Conservation (phyloP, 352 stramenopile species). For the Globisporangium middletonii region DNA sequence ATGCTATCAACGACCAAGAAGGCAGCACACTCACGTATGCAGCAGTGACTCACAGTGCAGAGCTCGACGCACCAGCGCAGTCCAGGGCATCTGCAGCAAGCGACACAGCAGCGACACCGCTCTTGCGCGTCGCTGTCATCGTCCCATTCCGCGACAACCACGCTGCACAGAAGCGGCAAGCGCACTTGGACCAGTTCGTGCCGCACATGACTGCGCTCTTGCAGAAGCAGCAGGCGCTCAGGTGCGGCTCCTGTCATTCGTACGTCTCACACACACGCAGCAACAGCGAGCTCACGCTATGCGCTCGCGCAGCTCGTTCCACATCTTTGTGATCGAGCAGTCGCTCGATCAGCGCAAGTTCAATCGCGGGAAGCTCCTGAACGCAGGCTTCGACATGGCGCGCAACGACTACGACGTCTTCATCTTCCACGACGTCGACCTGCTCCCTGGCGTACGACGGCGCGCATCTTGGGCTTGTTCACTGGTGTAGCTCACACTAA, state of each 20-base stretch:
- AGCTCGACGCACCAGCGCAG: neutral
- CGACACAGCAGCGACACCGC: neutral
- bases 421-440: conserved; percentile 96
- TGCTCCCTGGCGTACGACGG: conserved; percentile 66
- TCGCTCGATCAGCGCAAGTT: conserved; percentile 92
- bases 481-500: too few relatives aligned
- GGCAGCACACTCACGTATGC: too few relatives aligned
- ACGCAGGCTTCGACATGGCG: conserved; percentile 93
- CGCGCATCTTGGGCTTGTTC: neutral
- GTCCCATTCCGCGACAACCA: conserved; percentile 93
- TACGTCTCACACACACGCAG: neutral
- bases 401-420: conserved; percentile 78
- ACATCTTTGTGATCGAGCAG: conserved; percentile 95
- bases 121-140: conserved; percentile 71
- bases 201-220: conserved; percentile 91
- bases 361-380: conserved; percentile 96
- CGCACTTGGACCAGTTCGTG: conserved; percentile 88
- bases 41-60: neutral
- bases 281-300: neutral
- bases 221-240: conserved; percentile 15
- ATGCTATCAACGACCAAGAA: too few relatives aligned
- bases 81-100: neutral
- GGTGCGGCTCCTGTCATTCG: neutral
- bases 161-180: conserved; percentile 76
- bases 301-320: conserved; percentile 41